Evolutionary conservation across 176 grass and related monocot genomes (phyloP).

Genomic region (Musa schizocarpa): DNA sequence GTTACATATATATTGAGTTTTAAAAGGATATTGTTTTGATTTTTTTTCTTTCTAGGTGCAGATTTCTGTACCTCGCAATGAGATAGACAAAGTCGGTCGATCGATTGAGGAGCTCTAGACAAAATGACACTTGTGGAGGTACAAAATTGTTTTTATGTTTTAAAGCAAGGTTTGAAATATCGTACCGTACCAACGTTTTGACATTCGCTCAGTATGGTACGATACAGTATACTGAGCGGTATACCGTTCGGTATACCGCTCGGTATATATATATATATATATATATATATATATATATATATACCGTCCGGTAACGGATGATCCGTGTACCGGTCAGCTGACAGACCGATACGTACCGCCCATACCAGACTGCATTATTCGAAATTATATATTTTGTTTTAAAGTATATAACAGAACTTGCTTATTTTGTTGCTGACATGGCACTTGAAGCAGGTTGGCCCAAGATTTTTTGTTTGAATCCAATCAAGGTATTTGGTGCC

Average conservation of each 20-base stretch:
- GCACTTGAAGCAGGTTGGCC: constrained; percentile 52
- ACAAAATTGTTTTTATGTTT: constrained; percentile 14
- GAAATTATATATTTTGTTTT: not conserved
- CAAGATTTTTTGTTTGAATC: constrained; percentile 99
- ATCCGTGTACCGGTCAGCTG: too few species aligned
- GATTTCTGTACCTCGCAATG: constrained; percentile 86
- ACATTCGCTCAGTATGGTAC: too few species aligned
- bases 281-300: too few species aligned
- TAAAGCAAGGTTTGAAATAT: not conserved
- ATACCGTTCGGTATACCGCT: too few species aligned
- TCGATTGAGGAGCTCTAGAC: constrained; percentile 69
- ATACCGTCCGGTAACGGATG: too few species aligned
- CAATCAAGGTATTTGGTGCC: constrained; percentile 94
- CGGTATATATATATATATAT: too few species aligned
- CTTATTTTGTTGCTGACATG: not conserved
- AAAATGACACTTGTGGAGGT: constrained; percentile 96
- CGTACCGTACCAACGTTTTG: too few species aligned
- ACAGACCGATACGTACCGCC: too few species aligned
- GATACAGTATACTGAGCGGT: too few species aligned
- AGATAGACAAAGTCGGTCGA: constrained; percentile 29
- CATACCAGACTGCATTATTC: too few species aligned
- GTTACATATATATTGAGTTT: too few species aligned
- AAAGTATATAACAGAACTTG: not conserved
- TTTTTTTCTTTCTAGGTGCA: not conserved
- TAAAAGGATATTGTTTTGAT: not conserved